phyloP scores from a whole-genome alignment of 495 filamentous ascomycete species.

The Xylaria palmicola region DNA sequence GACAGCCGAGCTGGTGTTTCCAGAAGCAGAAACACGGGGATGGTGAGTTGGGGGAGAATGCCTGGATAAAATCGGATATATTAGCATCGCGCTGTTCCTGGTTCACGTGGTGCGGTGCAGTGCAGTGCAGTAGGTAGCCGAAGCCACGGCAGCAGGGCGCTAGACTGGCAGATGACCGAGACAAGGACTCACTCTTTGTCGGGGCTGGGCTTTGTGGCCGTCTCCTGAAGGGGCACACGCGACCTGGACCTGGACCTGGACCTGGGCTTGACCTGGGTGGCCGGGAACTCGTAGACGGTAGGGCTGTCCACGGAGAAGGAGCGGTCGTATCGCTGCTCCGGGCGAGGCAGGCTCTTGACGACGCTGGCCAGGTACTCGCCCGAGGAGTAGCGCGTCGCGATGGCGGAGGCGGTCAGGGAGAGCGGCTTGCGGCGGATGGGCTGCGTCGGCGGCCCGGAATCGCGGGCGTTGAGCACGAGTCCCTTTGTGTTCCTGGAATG shows the following conservation, averaged over 20 bases:
- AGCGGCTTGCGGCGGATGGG: constrained; percentile 56
- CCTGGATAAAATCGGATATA: constrained; percentile 29
- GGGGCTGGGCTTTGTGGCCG: constrained; percentile 13
- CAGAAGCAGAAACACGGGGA: constrained; percentile 20
- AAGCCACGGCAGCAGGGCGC: no score
- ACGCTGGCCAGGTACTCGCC: constrained; percentile 37
- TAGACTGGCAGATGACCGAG: no score
- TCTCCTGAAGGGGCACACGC: constrained; percentile 16
- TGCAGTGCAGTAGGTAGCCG: constrained; percentile 25
- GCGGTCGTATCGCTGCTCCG: constrained; percentile 49
- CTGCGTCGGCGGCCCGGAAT: constrained; percentile 13
- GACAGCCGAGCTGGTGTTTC: constrained; percentile 21
- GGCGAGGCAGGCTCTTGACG: constrained; percentile 36
- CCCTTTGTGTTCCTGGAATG: constrained; percentile 28
- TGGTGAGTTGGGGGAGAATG: constrained; percentile 20
- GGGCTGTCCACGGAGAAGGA: constrained; percentile 55
- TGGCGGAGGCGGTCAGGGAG: constrained; percentile 50
- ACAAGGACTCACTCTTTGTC: constrained; percentile 29
- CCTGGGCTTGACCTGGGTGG: constrained; percentile 25
- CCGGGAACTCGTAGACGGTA: constrained; percentile 58
- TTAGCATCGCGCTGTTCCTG: constrained; percentile 18
- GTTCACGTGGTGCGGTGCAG: constrained; percentile 16
- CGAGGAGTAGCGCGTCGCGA: constrained; percentile 51
- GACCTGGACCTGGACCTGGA: constrained; percentile 10
- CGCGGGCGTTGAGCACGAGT: constrained; percentile 23